Percentiles rank a stretch among this genome's conserved stretches.
These are phyloP conservation scores for Phanerodontia chrysosporium DNA, from an alignment of 768 basidiomycete genomes.

Conservation along the genomic window DNA sequence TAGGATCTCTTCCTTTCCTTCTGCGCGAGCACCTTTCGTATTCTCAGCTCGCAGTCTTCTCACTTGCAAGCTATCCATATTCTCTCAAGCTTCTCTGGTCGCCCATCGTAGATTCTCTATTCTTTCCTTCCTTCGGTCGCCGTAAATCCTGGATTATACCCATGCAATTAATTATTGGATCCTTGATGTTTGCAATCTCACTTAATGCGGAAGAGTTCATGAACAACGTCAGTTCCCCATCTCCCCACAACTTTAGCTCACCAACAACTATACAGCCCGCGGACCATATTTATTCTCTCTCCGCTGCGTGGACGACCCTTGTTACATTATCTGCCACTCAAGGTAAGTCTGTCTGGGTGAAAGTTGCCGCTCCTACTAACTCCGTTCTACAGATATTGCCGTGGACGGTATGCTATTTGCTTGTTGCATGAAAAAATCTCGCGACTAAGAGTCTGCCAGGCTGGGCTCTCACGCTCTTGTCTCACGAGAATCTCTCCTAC, in stretches of 20 bases:
- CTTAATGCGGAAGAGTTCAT: slow-evolving; percentile 71
- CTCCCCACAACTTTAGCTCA: slow-evolving; percentile 2
- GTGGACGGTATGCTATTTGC: slow-evolving; percentile 74
- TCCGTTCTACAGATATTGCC: slow-evolving; percentile 70
- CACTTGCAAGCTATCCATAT: slow-evolving; percentile 90
- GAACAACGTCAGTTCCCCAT: slow-evolving; percentile 52
- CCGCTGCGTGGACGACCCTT: slow-evolving; percentile 80
- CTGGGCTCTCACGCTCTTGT: slow-evolving; percentile 82
- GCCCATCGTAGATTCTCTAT: slow-evolving; percentile 92
- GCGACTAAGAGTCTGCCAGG: slow-evolving; percentile 44
- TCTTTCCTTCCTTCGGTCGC: slow-evolving; percentile 77
- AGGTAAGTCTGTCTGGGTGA: slow-evolving; percentile 45
- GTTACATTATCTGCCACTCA: slow-evolving; percentile 97
- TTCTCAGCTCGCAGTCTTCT: slow-evolving; percentile 93
- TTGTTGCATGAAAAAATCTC: slow-evolving; percentile 13
- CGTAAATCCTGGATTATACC: slow-evolving; percentile 99
- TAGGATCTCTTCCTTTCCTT: slow-evolving; percentile 95
- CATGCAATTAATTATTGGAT: slow-evolving; percentile 88
- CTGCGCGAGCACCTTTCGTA: slow-evolving; percentile 94
- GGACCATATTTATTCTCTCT: slow-evolving; percentile 73
- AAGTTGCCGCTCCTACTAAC: slow-evolving; percentile 16
- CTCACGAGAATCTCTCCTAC: slow-evolving; percentile 90
- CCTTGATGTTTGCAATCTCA: slow-evolving; percentile 76
- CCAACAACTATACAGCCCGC: slow-evolving; percentile 54
- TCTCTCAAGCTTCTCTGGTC: slow-evolving; percentile 97